A percentile compares a stretch with the other conserved stretches of the same genome.
These are phyloP conservation scores for Exophiala calicioides DNA, from an alignment of 2,329 filamentous ascomycete species.

Conservation along the genomic window DNA sequence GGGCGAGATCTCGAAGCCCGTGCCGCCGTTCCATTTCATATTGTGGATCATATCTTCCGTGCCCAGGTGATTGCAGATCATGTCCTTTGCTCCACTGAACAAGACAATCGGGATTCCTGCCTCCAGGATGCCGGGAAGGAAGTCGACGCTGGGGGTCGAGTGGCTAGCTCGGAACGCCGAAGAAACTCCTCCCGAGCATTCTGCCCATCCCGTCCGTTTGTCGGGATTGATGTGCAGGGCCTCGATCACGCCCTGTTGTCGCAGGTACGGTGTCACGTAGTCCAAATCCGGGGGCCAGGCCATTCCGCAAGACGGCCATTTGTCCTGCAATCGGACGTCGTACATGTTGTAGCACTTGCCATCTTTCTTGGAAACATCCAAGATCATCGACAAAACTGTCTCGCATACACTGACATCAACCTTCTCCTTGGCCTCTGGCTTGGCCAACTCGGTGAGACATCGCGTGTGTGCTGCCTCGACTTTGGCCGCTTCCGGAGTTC, in stretches of 20 bases:
- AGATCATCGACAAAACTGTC: slow-evolving; percentile 69
- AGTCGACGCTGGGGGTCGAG: slow-evolving; percentile 69
- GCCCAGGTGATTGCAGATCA: slow-evolving; percentile 96
- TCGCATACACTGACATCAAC: slow-evolving; percentile 77
- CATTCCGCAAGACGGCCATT: slow-evolving; percentile 86
- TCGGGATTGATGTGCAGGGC: slow-evolving; percentile 81
- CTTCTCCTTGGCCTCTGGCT: slow-evolving; percentile 58
- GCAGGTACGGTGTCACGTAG: slow-evolving; percentile 78
- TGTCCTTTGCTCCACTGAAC: slow-evolving; percentile 89
- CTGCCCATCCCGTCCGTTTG: slow-evolving; percentile 85
- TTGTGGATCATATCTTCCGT: slow-evolving; percentile 89
- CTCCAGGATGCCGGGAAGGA: slow-evolving; percentile 76
- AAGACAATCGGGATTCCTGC: slow-evolving; percentile 74
- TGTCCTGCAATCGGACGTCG: slow-evolving; percentile 82
- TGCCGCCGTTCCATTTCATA: slow-evolving; percentile 87
- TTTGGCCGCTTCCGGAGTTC: slow-evolving; percentile 62
- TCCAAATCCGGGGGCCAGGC: slow-evolving; percentile 91
- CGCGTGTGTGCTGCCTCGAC: slow-evolving; percentile 69
- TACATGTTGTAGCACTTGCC: slow-evolving; percentile 91
- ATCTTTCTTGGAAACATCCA: slow-evolving; percentile 63
- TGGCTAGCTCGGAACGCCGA: slow-evolving; percentile 68
- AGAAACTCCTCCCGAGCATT: slow-evolving; percentile 81
- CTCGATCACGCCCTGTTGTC: slow-evolving; percentile 71
- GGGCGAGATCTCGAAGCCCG: slow-evolving; percentile 83
- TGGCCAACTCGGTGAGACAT: slow-evolving; percentile 65